phyloP scores from a whole-genome alignment of 1,139 yeast genomes.

The Kodamaea sp. region DNA sequence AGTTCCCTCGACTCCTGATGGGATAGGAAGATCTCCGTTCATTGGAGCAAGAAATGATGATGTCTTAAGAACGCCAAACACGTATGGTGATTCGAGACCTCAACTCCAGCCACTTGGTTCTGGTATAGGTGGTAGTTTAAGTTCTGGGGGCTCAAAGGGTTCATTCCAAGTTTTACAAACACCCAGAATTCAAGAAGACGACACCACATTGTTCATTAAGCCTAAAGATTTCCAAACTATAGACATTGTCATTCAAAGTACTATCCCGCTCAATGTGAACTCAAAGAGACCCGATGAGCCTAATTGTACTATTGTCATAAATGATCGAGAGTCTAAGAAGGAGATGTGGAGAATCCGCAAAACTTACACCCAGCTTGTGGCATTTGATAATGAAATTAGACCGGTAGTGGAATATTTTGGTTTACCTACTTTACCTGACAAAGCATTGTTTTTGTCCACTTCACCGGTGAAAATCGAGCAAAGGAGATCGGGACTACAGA shows the following conservation, averaged over 20 bases:
- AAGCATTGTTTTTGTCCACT: conserved; percentile 52
- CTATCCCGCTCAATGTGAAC: conserved; percentile 45
- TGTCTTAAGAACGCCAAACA: conserved; percentile 14
- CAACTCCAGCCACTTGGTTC: conserved; percentile 12
- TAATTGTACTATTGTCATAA: conserved; percentile 58
- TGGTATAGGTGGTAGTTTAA: background rate
- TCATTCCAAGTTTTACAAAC: conserved; percentile 29
- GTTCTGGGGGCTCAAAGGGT: conserved; percentile 2
- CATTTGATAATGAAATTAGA: conserved; percentile 59
- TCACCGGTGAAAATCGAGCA: conserved; percentile 68
- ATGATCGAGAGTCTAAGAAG: conserved; percentile 58
- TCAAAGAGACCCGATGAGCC: conserved; percentile 54
- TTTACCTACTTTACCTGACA: conserved; percentile 65
- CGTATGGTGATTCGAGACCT: conserved; percentile 9
- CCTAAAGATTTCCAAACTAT: conserved; percentile 70
- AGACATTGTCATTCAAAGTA: conserved; percentile 57
- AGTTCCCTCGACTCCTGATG: conserved; percentile 14
- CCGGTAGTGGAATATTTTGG: conserved; percentile 58
- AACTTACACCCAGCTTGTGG: conserved; percentile 52
- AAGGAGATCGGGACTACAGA: conserved; percentile 56
- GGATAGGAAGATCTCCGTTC: conserved; percentile 5
- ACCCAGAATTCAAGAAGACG: conserved; percentile 31
- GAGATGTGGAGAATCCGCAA: conserved; percentile 77
- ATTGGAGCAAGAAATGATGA: conserved; percentile 8
- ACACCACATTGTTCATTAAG: conserved; percentile 51